Percentiles rank a stretch among this genome's conserved stretches.
Evolutionary conservation across 768 basidiomycete genomes (phyloP).

Genomic region (Pisolithus sp.): DNA sequence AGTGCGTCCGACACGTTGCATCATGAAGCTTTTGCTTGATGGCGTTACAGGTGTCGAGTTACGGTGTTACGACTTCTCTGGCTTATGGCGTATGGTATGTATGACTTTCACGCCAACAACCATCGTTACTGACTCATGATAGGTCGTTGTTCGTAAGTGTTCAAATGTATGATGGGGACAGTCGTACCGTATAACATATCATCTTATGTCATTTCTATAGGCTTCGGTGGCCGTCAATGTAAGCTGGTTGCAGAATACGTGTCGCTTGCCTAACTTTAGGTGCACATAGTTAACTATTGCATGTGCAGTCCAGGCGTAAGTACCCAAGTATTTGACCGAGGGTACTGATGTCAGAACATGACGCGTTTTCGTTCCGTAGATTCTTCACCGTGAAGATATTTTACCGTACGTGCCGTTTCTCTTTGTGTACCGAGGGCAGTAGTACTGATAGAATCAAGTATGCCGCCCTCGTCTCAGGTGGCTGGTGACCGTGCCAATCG

Average conservation of each 20-base stretch:
- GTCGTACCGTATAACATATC: too few relatives aligned
- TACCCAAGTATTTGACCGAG: background rate
- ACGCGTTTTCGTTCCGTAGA: background rate
- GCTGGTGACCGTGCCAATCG: background rate
- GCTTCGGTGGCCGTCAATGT: background rate
- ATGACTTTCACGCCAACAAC: background rate
- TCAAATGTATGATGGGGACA: too few relatives aligned
- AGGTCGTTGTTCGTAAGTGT: background rate
- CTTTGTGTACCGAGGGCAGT: background rate
- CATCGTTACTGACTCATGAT: background rate
- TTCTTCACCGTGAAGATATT: slow-evolving; percentile 1
- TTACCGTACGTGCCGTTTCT: background rate
- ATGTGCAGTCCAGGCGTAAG: background rate
- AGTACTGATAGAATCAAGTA: background rate
- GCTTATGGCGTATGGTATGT: background rate
- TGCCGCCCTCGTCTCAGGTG: background rate
- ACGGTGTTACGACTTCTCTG: background rate
- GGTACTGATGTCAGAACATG: background rate
- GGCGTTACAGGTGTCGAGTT: background rate
- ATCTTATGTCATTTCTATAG: background rate
- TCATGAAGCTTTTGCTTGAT: background rate
- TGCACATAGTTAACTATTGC: background rate
- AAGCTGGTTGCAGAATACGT: background rate
- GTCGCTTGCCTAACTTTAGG: background rate
- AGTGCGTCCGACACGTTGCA: background rate